phyloP scores from a whole-genome alignment of 345 rosid genomes.

The Hevea brasiliensis region DNA sequence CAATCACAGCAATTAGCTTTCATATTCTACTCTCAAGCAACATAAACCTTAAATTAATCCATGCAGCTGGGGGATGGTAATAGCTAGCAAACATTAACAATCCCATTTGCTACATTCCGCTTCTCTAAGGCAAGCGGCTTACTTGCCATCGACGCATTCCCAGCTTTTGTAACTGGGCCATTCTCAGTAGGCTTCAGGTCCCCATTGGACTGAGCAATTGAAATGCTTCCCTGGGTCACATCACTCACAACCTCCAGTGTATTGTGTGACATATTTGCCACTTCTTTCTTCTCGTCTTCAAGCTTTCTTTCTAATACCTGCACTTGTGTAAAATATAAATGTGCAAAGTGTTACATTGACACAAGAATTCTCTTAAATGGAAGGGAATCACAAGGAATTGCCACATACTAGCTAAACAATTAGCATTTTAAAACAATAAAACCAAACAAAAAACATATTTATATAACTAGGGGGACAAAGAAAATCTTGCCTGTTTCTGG shows the following conservation, averaged over 20 bases:
- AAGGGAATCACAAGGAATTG: too few species aligned
- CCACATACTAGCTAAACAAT: too few species aligned
- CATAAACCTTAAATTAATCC: neutral
- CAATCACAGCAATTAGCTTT: neutral
- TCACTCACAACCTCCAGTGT: slow-evolving; percentile 9
- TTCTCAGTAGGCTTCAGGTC: slow-evolving; percentile 12
- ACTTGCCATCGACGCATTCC: slow-evolving; percentile 10
- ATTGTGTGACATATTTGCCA: slow-evolving; percentile 6
- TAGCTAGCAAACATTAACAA: slow-evolving; percentile 12
- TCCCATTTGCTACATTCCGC: neutral
- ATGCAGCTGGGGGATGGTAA: neutral
- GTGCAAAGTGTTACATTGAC: too few species aligned
- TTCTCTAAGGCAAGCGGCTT: slow-evolving; percentile 6
- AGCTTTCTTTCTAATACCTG: slow-evolving; percentile 20
- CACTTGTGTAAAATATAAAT: neutral
- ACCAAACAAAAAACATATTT: too few species aligned
- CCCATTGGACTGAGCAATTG: slow-evolving; percentile 9
- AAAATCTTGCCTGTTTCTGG: slow-evolving; percentile 53
- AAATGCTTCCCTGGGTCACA: neutral
- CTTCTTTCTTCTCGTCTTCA: slow-evolving; percentile 22
- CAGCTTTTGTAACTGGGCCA: neutral
- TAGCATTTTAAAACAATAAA: neutral
- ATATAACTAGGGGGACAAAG: too few species aligned
- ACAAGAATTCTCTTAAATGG: neutral
- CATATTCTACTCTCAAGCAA: neutral